Base-by-base conservation (phyloP, 1,284 basidiomycete species). In the Fomitopsis schrenkii region DNA sequence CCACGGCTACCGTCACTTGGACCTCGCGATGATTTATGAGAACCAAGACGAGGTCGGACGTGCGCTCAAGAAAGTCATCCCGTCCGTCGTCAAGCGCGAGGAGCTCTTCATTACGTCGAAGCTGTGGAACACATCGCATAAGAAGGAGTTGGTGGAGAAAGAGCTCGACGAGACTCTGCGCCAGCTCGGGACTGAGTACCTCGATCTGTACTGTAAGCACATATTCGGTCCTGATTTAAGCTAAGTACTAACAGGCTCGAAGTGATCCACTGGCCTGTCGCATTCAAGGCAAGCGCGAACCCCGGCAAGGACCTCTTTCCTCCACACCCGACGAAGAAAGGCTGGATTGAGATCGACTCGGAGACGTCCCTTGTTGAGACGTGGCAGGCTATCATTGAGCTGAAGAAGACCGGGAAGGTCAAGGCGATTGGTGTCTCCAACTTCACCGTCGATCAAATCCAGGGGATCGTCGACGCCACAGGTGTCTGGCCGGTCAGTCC, bases 201-300 rank as follows among this genome's bases (percentile, higher is more conserved):
- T 96, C 42, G 94, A 96, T 72, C 80, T 94, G 26, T 94, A 92
- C 71, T 63, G 72, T 73, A 54, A 36, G 71, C 67, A 3, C 8
- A 19, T 4, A 54, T 17, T 12, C 26, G 7, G 7, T 45, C n/a
- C 12, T 46, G 35, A 4, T 30, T 4, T 45, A 56, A 15, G 41
- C 58, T n/a, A 30, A 15, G 36, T 9, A 38, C 35, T 19, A 17
- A 26, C 9, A 15, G 2, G 36, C 6, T 10, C 1, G 55, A 68
- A 90, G 88, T 94, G 54, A 79, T 96, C 62, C 94, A 96, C 79
- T 97, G 94, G 94, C 94, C 94, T 1, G 86, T 93, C 41, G 83
- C 91, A 0, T 91, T 95, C 74, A 75, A 73, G 22, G 52, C 7
- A 7, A 54, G 52, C n/a, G 6, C 52, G 22, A 38, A 8, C 52